Conservation (phyloP, 2,329 filamentous ascomycete genomes). For the Phyllosticta citriasiana region DNA sequence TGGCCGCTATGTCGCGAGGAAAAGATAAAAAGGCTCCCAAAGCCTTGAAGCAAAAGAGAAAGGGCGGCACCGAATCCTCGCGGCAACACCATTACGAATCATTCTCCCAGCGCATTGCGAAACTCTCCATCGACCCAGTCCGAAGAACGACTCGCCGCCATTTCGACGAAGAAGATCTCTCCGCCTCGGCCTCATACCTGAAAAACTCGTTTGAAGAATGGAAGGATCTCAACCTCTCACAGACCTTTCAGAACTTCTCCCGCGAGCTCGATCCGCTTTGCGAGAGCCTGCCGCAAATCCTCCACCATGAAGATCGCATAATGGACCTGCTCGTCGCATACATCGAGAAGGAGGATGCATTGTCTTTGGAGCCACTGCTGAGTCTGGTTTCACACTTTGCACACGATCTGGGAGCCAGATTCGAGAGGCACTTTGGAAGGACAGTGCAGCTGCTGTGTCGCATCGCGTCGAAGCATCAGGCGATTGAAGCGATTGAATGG, state of each 20-base stretch:
- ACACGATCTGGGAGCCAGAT: slow-evolving; percentile 78
- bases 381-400: slow-evolving; percentile 87
- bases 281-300: slow-evolving; percentile 83
- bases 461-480: slow-evolving; percentile 66
- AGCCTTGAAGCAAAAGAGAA: slow-evolving; percentile 56
- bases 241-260: slow-evolving; percentile 67
- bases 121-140: slow-evolving; percentile 87
- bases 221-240: slow-evolving; percentile 82
- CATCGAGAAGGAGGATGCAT: slow-evolving; percentile 66
- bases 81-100: slow-evolving; percentile 86
- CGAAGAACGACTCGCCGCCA: slow-evolving; percentile 79
- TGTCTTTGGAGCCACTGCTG: slow-evolving; percentile 76
- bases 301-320: slow-evolving; percentile 82
- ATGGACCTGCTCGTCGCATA: slow-evolving; percentile 66
- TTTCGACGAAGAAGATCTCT: slow-evolving; percentile 68
- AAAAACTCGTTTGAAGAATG: slow-evolving; percentile 74
- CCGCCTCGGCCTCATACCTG: slow-evolving; percentile 77
- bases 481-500: slow-evolving; percentile 92
- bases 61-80: slow-evolving; percentile 60
- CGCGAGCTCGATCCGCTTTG: slow-evolving; percentile 65
- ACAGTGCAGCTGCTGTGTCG: slow-evolving; percentile 66
- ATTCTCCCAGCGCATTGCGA: slow-evolving; percentile 81
- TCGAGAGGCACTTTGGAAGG: slow-evolving; percentile 77
- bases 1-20: slow-evolving; percentile 36
- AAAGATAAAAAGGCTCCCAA: slow-evolving; percentile 33